Percentiles rank a stretch among this genome's conserved stretches.
These are phyloP conservation scores for Suillus plorans DNA, from an alignment of 768 basidiomycete species.

Conservation along the genomic window DNA sequence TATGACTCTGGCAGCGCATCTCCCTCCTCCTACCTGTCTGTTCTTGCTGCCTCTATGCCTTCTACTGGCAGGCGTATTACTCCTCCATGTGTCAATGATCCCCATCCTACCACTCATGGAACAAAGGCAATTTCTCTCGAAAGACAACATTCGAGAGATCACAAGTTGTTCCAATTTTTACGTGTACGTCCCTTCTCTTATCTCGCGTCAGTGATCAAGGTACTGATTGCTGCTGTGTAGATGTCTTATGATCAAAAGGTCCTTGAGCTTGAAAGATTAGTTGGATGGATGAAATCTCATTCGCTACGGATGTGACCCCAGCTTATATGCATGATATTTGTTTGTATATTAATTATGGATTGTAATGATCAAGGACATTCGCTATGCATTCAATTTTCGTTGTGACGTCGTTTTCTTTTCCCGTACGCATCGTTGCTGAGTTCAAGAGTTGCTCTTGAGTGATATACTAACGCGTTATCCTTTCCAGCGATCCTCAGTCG, in stretches of 20 bases:
- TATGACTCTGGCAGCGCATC: background rate
- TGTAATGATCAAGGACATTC: background rate
- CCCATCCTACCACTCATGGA: background rate
- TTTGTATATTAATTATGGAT: background rate
- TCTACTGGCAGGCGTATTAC: background rate
- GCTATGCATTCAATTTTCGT: background rate
- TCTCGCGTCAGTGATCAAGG: background rate
- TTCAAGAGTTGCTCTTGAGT: background rate
- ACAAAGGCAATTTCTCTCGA: background rate
- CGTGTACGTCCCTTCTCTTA: background rate
- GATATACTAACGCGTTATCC: too few relatives aligned
- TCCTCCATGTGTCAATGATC: background rate
- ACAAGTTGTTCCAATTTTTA: background rate
- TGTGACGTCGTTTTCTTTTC: background rate
- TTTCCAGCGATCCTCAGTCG: too few relatives aligned
- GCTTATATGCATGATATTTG: background rate
- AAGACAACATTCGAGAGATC: background rate
- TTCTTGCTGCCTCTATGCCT: background rate
- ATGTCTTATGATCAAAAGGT: slow-evolving; percentile 1
- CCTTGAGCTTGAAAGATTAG: background rate
- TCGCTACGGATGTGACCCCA: background rate
- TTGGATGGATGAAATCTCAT: slow-evolving; percentile 1
- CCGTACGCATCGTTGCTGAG: background rate
- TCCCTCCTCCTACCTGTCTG: background rate
- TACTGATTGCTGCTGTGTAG: background rate